Conservation (phyloP, 1,284 basidiomycete genomes). For the Rhodotorula sp. region DNA sequence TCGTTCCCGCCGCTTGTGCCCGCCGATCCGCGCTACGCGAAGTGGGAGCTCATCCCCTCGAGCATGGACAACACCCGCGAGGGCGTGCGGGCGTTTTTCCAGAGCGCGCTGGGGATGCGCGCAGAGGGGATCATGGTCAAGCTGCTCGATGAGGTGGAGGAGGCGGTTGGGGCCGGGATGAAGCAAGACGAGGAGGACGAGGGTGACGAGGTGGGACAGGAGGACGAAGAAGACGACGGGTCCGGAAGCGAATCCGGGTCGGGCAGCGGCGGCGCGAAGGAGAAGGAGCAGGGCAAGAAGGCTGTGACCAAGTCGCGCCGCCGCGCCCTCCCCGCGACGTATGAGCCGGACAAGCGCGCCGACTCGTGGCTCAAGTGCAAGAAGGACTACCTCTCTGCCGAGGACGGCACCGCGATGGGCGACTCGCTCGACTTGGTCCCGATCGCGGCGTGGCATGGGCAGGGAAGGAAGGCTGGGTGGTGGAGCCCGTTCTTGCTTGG, state of each 20-base stretch:
- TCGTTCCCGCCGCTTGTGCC: slow-evolving; percentile 62
- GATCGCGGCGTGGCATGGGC: slow-evolving; percentile 85
- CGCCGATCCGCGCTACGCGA: slow-evolving; percentile 29
- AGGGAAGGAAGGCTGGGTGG: slow-evolving; percentile 88
- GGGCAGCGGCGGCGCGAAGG: too few species aligned
- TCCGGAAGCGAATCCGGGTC: background rate
- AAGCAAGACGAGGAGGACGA: slow-evolving; percentile 12
- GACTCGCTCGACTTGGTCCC: slow-evolving; percentile 64
- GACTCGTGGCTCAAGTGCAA: slow-evolving; percentile 71
- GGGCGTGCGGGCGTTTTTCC: slow-evolving; percentile 75
- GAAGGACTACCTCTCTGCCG: slow-evolving; percentile 70
- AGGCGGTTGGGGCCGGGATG: slow-evolving; percentile 36
- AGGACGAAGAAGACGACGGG: background rate
- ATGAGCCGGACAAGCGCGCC: slow-evolving; percentile 68
- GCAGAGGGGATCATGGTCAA: slow-evolving; percentile 93
- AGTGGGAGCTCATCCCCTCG: slow-evolving; percentile 48
- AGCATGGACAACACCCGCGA: slow-evolving; percentile 53
- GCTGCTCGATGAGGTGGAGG: slow-evolving; percentile 51
- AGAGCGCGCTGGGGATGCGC: slow-evolving; percentile 70
- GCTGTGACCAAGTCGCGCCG: slow-evolving; percentile 38
- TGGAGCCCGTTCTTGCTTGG: slow-evolving; percentile 90
- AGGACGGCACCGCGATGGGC: slow-evolving; percentile 51
- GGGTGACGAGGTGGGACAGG: slow-evolving; percentile 1
- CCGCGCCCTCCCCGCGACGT: slow-evolving; percentile 80
- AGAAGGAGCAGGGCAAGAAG: background rate